Evolutionary conservation across 345 rosid species (phyloP), one percentile per base, ranked within the genome.

Genomic region (Aurinia saxatilis): DNA sequence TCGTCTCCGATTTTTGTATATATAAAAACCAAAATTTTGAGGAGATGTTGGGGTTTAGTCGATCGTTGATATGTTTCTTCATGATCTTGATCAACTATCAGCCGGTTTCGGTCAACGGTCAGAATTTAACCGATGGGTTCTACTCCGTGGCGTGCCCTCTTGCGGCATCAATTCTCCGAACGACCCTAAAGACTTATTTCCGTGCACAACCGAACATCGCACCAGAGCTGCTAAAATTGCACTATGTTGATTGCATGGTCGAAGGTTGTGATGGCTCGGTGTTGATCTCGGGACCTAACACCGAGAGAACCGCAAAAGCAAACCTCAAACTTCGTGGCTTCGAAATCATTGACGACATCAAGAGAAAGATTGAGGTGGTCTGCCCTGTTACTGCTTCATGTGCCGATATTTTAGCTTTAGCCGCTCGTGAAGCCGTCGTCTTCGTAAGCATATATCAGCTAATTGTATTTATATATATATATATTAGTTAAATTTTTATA

Each of bases 381-480:
- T 57, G 63, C 13, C 63, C 50, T 5, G 63, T 37, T 14, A 31
- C 61, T 40, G 77, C 72, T 35, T 76, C 77, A 15, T 76, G 80
- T 29, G 77, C 80, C 10, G 80, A 76, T 45, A 72, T 72, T 48
- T 66, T 76, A 25, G 60, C 74, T 7, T 51, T 76, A 23, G 77
- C 77, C 5, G 67, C 77, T 36, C 77, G 77, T 41, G 80, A 76
- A 11, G 45, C 74, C 52, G 77, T 76, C 10, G 74, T 68, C 60
- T 35, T 67, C 64, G 77, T 76, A 72, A 40, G 49, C n/a, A n/a
- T n/a, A n/a, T n/a, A n/a, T n/a, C n/a, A n/a, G n/a, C n/a, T n/a
- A n/a, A n/a, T n/a, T n/a, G n/a, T n/a, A n/a, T n/a, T n/a, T n/a
- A n/a, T n/a, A n/a, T n/a, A n/a, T n/a, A n/a, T n/a, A n/a, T n/a